These are phyloP conservation scores for Pseudogymnoascus sp. DNA, from an alignment of 2,329 filamentous ascomycete species.

Conservation along the genomic window DNA sequence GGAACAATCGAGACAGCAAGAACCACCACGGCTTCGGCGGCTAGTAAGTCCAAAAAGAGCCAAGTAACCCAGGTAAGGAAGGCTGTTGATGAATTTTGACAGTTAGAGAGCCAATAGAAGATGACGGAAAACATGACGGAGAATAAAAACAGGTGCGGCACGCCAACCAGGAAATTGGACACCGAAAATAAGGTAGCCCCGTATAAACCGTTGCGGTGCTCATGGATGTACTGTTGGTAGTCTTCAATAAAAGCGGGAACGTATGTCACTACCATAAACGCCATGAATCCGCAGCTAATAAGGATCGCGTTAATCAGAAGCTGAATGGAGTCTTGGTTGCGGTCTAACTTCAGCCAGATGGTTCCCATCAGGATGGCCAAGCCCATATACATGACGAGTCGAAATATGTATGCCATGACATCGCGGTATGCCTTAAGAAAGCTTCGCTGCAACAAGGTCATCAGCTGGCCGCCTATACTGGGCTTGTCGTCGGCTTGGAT, in stretches of 20 bases:
- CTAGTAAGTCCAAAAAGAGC: constrained; percentile 73
- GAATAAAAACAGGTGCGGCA: constrained; percentile 52
- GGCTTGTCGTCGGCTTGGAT: neutral
- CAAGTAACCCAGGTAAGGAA: constrained; percentile 74
- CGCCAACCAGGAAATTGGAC: constrained; percentile 69
- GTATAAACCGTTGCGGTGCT: constrained; percentile 71
- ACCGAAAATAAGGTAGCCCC: constrained; percentile 62
- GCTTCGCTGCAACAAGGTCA: neutral
- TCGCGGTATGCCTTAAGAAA: constrained; percentile 69
- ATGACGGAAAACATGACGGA: constrained; percentile 65
- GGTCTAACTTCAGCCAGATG: constrained; percentile 65
- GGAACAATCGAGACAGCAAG: constrained; percentile 63
- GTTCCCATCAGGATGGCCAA: constrained; percentile 79
- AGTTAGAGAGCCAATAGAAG: constrained; percentile 71
- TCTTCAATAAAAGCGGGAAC: constrained; percentile 76
- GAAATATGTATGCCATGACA: constrained; percentile 70
- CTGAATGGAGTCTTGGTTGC: constrained; percentile 64
- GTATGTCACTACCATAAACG: constrained; percentile 71
- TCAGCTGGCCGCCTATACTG: neutral
- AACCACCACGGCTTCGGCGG: constrained; percentile 72
- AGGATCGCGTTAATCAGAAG: constrained; percentile 73
- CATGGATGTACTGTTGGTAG: constrained; percentile 60
- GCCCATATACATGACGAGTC: constrained; percentile 69
- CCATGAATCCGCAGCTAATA: constrained; percentile 65
- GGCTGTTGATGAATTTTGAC: constrained; percentile 51